phyloP scores from a whole-genome alignment of 164 flowering plant genomes.

The Macadamia tetraphylla region DNA sequence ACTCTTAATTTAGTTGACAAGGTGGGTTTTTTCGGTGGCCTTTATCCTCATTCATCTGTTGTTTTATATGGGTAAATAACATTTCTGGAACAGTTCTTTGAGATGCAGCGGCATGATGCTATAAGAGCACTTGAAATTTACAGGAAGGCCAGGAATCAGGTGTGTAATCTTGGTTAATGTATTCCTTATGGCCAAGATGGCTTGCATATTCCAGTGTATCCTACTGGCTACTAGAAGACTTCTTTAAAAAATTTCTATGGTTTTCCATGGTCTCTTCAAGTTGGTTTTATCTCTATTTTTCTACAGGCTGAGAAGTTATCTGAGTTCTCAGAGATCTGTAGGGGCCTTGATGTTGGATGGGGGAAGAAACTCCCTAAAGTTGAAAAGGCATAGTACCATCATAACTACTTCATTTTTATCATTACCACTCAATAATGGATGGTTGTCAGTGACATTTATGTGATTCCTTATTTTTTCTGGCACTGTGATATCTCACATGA shows the following conservation, averaged over 20 bases:
- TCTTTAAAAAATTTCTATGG: no score
- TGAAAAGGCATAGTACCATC: slow-evolving; percentile 24
- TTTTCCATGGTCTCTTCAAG: not conserved
- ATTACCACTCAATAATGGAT: not conserved
- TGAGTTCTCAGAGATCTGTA: slow-evolving; percentile 44
- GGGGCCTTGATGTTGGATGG: slow-evolving; percentile 26
- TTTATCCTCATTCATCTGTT: not conserved
- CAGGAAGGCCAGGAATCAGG: slow-evolving; percentile 40
- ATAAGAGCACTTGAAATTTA: slow-evolving; percentile 48
- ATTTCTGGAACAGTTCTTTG: slow-evolving; percentile 40
- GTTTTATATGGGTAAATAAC: not conserved
- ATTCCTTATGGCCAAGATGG: not conserved
- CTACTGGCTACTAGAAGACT: no score
- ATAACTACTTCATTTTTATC: no score
- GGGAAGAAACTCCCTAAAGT: slow-evolving; percentile 32
- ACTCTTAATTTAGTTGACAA: slow-evolving; percentile 46
- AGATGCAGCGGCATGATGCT: slow-evolving; percentile 52
- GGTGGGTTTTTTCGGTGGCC: slow-evolving; percentile 17
- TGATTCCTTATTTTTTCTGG: not conserved
- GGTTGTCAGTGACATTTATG: not conserved
- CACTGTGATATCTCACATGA: not conserved
- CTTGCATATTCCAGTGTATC: not conserved
- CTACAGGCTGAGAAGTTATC: slow-evolving; percentile 40
- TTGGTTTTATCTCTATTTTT: slow-evolving; percentile 3
- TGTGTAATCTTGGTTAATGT: slow-evolving; percentile 6